Evolutionary conservation across 768 basidiomycete genomes (phyloP), one percentile per base, ranked within the genome.

Genomic region (Collybia nuda): DNA sequence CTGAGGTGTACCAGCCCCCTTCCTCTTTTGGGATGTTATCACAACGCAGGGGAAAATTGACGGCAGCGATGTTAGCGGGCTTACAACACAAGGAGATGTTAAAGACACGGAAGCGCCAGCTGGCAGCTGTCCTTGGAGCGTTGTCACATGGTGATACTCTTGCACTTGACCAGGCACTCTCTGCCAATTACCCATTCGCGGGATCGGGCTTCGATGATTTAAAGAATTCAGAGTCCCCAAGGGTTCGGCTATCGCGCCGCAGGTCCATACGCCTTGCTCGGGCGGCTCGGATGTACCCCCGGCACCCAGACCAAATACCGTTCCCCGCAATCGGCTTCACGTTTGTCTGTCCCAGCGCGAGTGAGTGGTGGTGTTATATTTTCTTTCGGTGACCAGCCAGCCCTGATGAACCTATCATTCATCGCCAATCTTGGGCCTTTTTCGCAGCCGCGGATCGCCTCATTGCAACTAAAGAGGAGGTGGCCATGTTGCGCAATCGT

Each of bases 161-260:
- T 38, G 87, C 88, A 29, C 71, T 92, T 23, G 90, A 93, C 62
- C 86, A 86, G 65, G 90, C 90, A 22, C 70, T 93, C 40, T 83
- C 84, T 35, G 78, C 75, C 48, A 76, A 71, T 55, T 72, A 70
- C 40, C 65, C 67, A 24, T 62, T 68, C 40, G 40, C 51, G n/a
- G 57, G 53, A 26, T 28, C 53, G 6, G 56, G 54, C 22, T 55
- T 66, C 24, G 59, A 67, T 45, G 54, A 55, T 40, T 15, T 51
- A 18, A 50, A 47, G 41, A 54, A 26, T 6, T 48, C 50, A 24
- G 51, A 53, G 18, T 47, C 66, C 12, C 69, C 65, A 6, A 74
- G 69, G 55, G 70, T 80, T 28, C 76, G 83, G 32, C 73, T 80
- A 22, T 86, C 86, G 44, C 80, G 74, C 58, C 72, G 88, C 59